A percentile compares a stretch with the other conserved stretches of the same genome.
Conservation (phyloP, 352 stramenopile genomes). For the Elongisporangium senticosum region DNA sequence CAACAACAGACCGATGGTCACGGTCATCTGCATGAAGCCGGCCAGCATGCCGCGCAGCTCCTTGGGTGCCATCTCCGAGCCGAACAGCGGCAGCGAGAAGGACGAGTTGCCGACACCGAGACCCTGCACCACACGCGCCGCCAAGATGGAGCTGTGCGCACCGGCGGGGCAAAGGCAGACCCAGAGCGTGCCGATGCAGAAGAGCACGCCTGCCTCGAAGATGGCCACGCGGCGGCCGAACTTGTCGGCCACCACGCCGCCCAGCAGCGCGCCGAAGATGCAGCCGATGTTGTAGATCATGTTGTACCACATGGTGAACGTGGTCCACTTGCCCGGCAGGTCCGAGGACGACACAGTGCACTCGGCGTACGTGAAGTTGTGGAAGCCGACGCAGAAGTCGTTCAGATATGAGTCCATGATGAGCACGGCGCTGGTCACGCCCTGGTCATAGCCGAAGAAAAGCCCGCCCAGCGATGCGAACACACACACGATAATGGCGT, state of each 20-base stretch:
- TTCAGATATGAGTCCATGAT: conserved; percentile 31
- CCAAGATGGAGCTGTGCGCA: too few species aligned
- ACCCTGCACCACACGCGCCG: too few species aligned
- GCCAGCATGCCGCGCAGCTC: too few species aligned
- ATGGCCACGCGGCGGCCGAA: conserved; percentile 23
- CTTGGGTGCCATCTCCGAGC: too few species aligned
- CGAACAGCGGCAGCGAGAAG: too few species aligned
- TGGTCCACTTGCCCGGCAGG: conserved; percentile 21
- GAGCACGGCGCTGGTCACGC: conserved; percentile 20
- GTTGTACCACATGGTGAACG: conserved; percentile 28
- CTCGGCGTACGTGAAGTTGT: conserved; percentile 24
- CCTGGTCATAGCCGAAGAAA: conserved; percentile 30
- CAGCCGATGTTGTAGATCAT: conserved; percentile 36
- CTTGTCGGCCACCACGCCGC: conserved; percentile 20
- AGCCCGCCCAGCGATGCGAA: conserved; percentile 24
- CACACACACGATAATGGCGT: conserved; percentile 25
- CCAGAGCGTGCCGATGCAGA: too few species aligned
- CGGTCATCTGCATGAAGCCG: too few species aligned
- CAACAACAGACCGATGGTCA: too few species aligned
- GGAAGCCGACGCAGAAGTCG: conserved; percentile 31
- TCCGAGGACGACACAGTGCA: conserved; percentile 17
- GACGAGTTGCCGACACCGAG: too few species aligned
- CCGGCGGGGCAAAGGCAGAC: too few species aligned
- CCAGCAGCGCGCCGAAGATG: conserved; percentile 23
- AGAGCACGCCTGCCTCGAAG: conserved; percentile 20